phyloP scores from a whole-genome alignment of 2,329 filamentous ascomycete species.

The Biscogniauxia mediterranea region DNA sequence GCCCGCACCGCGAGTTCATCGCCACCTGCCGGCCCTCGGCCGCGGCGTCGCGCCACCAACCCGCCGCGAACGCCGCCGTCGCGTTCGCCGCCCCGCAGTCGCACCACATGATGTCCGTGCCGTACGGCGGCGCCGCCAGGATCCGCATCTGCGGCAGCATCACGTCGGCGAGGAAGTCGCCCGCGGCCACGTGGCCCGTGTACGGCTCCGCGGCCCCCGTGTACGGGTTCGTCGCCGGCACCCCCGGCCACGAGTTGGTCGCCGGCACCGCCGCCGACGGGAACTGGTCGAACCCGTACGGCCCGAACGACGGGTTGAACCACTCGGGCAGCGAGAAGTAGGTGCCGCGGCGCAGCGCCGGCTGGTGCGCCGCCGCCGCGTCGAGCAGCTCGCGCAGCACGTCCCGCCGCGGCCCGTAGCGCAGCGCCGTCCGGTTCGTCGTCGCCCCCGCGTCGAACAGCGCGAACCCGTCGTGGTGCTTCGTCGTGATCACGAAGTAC shows the following conservation, averaged over 20 bases:
- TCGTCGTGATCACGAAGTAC: constrained; percentile 48
- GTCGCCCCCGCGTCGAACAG: constrained; percentile 41
- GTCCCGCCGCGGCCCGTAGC: constrained; percentile 42
- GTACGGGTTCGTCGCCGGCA: constrained; percentile 42
- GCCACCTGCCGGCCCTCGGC: constrained; percentile 46
- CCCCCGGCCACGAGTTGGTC: constrained; percentile 37
- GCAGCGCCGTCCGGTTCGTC: constrained; percentile 40
- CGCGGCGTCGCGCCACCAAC: constrained; percentile 42
- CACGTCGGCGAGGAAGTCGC: constrained; percentile 43
- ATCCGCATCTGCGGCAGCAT: constrained; percentile 47
- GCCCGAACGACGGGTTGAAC: constrained; percentile 46
- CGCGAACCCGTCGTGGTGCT: constrained; percentile 49
- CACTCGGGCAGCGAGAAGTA: constrained; percentile 51
- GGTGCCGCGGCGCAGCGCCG: constrained; percentile 41
- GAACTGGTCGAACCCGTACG: constrained; percentile 42
- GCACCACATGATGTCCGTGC: constrained; percentile 50
- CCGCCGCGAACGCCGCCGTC: constrained; percentile 39
- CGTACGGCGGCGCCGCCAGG: constrained; percentile 40
- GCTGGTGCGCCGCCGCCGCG: constrained; percentile 40
- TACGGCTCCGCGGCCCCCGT: constrained; percentile 42
- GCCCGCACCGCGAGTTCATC: constrained; percentile 57
- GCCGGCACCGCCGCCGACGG: constrained; percentile 21
- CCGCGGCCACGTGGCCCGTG: constrained; percentile 38
- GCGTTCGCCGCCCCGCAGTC: constrained; percentile 44
- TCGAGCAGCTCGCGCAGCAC: constrained; percentile 43